Conservation (phyloP, 768 basidiomycete genomes). For the Naganishia kalamii region DNA sequence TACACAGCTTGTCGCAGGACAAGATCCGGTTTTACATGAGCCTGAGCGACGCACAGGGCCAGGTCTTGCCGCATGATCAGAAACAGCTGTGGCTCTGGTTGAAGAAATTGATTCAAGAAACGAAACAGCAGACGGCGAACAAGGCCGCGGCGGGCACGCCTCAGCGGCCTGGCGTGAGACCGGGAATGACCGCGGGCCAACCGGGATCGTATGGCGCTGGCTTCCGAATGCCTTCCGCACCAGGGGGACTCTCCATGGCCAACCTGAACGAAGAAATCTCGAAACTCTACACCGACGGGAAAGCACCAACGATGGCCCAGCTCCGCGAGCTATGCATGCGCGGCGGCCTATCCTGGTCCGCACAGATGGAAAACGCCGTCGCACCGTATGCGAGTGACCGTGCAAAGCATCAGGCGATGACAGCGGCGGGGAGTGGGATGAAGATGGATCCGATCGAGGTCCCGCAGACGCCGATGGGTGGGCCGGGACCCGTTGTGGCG, state of each 20-base stretch:
- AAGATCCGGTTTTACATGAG: conserved; percentile 16
- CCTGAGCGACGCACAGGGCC: conserved; percentile 9
- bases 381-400: conserved; percentile 11
- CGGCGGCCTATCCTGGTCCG: conserved; percentile 7
- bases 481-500: not conserved
- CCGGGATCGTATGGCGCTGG: not conserved
- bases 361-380: conserved; percentile 2
- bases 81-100: conserved; percentile 16
- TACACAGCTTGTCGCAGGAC: conserved; percentile 8
- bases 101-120: conserved; percentile 9
- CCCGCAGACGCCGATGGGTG: not conserved
- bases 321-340: conserved; percentile 1
- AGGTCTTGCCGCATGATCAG: conserved; percentile 7
- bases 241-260: conserved; percentile 6
- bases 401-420: too few species aligned
- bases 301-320: conserved; percentile 5
- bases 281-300: conserved; percentile 11
- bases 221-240: conserved; percentile 3
- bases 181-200: not conserved
- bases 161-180: not conserved
- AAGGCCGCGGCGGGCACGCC: not conserved
- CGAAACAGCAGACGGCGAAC: conserved; percentile 9
- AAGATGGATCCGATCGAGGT: conserved; percentile 9
- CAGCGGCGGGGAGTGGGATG: not conserved
- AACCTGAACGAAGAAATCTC: conserved; percentile 12